Evolutionary conservation across 371 early-diverging fungal species (phyloP), one percentile per base, ranked within the genome.

Genomic region (Mortierella sp.): DNA sequence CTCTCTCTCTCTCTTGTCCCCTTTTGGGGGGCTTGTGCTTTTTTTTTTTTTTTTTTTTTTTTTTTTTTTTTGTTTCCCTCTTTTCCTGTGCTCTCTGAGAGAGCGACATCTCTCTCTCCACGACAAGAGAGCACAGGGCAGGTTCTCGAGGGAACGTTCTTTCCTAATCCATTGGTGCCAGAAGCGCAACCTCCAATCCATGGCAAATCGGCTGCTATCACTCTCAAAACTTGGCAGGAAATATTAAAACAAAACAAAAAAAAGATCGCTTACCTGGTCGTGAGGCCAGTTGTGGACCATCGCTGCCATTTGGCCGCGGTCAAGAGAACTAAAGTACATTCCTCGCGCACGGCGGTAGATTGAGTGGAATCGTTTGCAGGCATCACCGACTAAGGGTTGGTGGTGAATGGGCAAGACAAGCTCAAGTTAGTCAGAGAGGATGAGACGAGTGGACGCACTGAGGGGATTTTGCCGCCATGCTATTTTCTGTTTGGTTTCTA

Each of bases 261-360:
- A 47, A n/a, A 46, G 30, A 44, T 48, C 7, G 23, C 65, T 43
- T 69, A 77, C 79, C 72, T 75, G 76, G 56, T 75, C 76, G 46
- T 75, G 76, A 46, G 76, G 76, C 76, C 76, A 75, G 61, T 75
- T 75, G 55, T 75, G 76, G 23, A 75, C 68, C 76, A 75, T 75
- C 25, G 76, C 76, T 44, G 88, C 86, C 89, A 89, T 89, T 30
- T 72, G 81, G 28, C 89, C 89, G 63, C 89, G 82, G 57, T 89
- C 89, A 56, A 86, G 85, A 4, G 85, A 68, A 14, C 87, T 87
- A 60, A 89, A 89, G 68, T 89, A 89, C 89, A 89, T 89, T 23
- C 89, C 89, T 69, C 89, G 77, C 52, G 89, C 83, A 55, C 89
- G 87, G 60, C 89, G 88, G 72, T 89, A 89, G 56, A 89, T 89